A percentile compares a stretch with the other conserved stretches of the same genome.
These are phyloP conservation scores for Eucalyptus regnans DNA, from an alignment of 345 rosid species.

Conservation along the genomic window DNA sequence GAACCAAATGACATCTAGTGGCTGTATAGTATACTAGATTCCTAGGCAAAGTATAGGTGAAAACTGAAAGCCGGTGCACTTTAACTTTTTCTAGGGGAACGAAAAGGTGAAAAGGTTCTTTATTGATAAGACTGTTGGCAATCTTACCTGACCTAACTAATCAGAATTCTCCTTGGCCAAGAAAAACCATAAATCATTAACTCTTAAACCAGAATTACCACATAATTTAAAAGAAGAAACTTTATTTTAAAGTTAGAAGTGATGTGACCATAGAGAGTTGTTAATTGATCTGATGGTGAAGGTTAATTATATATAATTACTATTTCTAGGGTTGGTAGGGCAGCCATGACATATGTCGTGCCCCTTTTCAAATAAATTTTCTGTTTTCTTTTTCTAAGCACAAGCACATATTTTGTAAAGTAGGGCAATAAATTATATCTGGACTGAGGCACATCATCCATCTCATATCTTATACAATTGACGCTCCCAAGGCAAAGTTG, in stretches of 20 bases:
- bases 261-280: background rate
- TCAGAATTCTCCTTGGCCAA: background rate
- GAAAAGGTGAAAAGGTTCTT: background rate
- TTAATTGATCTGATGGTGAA: background rate
- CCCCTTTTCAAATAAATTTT: background rate
- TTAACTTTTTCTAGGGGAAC: background rate
- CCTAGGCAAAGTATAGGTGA: background rate
- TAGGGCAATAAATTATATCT: background rate
- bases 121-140: background rate
- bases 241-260: background rate
- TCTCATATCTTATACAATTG: background rate
- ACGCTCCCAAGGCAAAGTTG: background rate
- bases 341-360: background rate
- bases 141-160: background rate
- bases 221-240: background rate
- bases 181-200: background rate
- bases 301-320: background rate
- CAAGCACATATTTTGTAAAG: background rate
- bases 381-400: background rate
- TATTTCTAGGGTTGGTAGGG: background rate
- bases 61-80: background rate
- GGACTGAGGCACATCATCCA: background rate
- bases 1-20: background rate
- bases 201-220: background rate
- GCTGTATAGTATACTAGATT: background rate